Percentiles rank a stretch among this genome's conserved stretches.
These are phyloP conservation scores for Pseudoscleropodium purum DNA, from an alignment of 225 moss, liverwort and hornwort genomes.

Conservation along the genomic window DNA sequence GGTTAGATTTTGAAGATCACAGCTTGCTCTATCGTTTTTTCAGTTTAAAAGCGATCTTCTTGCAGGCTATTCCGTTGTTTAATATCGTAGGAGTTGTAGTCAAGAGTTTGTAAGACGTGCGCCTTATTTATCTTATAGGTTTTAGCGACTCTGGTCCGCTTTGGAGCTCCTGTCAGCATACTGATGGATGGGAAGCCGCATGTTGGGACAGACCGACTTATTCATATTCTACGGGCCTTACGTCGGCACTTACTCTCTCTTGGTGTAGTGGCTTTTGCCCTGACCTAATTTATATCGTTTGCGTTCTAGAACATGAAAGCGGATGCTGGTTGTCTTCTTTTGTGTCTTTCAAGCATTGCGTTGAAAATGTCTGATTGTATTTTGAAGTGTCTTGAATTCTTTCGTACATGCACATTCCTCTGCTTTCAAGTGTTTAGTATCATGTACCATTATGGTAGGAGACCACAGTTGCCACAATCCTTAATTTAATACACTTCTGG, in stretches of 20 bases:
- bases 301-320: background rate
- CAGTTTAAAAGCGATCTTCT: background rate
- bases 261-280: constrained; percentile 56
- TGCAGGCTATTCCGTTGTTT: background rate
- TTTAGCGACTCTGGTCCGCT: constrained; percentile 83
- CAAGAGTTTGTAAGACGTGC: background rate
- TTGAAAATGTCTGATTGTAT: background rate
- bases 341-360: background rate
- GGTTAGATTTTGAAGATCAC: background rate
- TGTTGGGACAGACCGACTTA: constrained; percentile 87
- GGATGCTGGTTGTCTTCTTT: background rate
- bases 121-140: constrained; percentile 39
- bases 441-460: background rate
- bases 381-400: background rate
- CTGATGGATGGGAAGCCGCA: constrained; percentile 95
- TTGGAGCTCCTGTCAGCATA: constrained; percentile 81
- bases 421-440: background rate
- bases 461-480: background rate
- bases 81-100: background rate
- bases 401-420: background rate
- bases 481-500: background rate
- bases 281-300: background rate
- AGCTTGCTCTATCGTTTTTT: background rate
- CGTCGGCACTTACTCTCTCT: constrained; percentile 66
- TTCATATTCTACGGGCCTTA: constrained; percentile 66